Evolutionary conservation across 371 early-diverging fungal genomes (phyloP), one percentile per base, ranked within the genome.

Genomic region (Mucor velutinosus): DNA sequence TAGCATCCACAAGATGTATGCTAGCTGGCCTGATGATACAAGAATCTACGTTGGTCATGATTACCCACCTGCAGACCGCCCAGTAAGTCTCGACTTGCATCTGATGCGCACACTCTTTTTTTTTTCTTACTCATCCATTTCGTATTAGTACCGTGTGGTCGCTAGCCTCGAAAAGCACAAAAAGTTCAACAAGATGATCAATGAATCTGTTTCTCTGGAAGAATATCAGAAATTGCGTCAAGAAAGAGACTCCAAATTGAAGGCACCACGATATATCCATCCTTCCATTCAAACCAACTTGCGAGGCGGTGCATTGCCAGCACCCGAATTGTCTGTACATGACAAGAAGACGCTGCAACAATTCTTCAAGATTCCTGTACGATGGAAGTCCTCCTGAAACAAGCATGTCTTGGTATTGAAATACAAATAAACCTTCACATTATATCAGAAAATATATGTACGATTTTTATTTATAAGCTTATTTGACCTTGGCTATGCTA

Each of bases 401-500:
- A 53, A 53, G 27, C 25, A 51, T 14, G 33, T 33, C 33, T 7
- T 35, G 3, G 0, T 27, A 47, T 47, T 47, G 41, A 41, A 41
- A 41, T 41, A 41, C 10, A 17, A 37, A 41, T 41, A 41, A 41
- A 41, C 17, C 41, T 17, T 17, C 2, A 15, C 12, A 37, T 37
- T 37, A 37, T 37, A 37, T 41, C 45, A 43, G 45, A 45, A 29
- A 43, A 19, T 33, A 25, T 61, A 8, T 47, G 1, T 51, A 45
- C 30, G 23, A 27, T 25, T 27, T 53, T 53, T 53, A 45, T 57
- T 32, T 35, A 23, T 51, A 53, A 62, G 33, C 64, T 73, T 83
- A 90, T 77, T 87, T 88, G 33, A 84, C 86, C 69, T 89, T 89
- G 43, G 89, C 88, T 65, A 92, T 89, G 62, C 87, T 89, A 78